Percentiles rank a stretch among this genome's conserved stretches.
Evolutionary conservation across 257 asterid species (phyloP).

Genomic region (Penstemon eatonii): DNA sequence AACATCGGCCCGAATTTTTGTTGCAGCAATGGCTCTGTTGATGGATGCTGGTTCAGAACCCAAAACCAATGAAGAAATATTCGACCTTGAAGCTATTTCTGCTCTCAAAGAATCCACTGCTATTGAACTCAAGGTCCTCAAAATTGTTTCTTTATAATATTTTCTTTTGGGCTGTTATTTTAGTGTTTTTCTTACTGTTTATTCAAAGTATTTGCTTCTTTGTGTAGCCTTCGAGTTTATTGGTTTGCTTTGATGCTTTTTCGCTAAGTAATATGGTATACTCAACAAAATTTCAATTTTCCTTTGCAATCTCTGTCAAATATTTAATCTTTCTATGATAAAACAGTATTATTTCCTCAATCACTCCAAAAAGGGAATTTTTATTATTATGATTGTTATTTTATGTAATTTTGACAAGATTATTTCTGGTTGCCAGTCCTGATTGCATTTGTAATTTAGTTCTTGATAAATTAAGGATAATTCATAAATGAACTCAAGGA

Average conservation of each 20-base stretch:
- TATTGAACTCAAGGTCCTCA: constrained; percentile 72
- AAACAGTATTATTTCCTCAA: not conserved
- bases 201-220: not conserved
- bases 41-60: constrained; percentile 86
- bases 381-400: too few relatives aligned
- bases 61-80: constrained; percentile 44
- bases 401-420: not conserved
- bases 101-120: constrained; percentile 82
- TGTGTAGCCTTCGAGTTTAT: not conserved
- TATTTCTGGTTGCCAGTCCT: not conserved
- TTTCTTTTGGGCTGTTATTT: not conserved
- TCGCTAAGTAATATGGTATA: not conserved
- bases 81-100: constrained; percentile 73
- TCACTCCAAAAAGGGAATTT: too few relatives aligned
- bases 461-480: not conserved
- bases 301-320: not conserved
- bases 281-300: not conserved
- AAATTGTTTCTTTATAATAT: not conserved
- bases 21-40: constrained; percentile 52
- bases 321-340: constrained; percentile 2
- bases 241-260: too few relatives aligned
- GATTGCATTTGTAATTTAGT: not conserved
- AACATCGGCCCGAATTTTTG: constrained; percentile 15
- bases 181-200: constrained; percentile 9
- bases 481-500: not conserved